Evolutionary conservation across 176 grass and related monocot genomes (phyloP), one percentile per base, ranked within the genome.

Genomic region (Oryza longistaminata): DNA sequence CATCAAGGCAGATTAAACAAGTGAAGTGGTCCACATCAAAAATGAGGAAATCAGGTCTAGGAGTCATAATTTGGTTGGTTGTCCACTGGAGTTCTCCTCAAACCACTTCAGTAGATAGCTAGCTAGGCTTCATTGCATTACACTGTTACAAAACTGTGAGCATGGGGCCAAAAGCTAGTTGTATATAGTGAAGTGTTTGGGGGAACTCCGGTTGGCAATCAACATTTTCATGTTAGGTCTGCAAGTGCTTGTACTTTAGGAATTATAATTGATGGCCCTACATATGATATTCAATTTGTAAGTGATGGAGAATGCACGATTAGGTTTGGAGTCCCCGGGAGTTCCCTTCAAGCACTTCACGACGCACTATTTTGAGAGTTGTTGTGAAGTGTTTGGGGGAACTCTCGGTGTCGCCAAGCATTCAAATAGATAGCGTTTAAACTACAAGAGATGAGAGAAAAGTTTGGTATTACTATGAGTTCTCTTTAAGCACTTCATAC

Each of bases 271-370:
- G 5, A n/a, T 60, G 12, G 3, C 21, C 46, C 66, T 60, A 48
- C 55, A 64, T 70, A 70, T 50, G 76, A 49, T 21, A 67, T 68
- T 11, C 37, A 22, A 73, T 21, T 37, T 12, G 19, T 70, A 64
- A 48, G 43, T 26, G 16, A 29, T 12, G 40, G 6, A 29, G 6
- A 76, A 81, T 31, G 29, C 29, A 31, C 7, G 52, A 68, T 37
- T 39, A 58, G 39, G 91, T 93, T 91, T 77, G 70, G 65, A 81
- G 22, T 75, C 82, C 2, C 68, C 22, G 0, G 81, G 70, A 76
- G 82, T 93, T 96, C 75, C 73, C 74, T 76, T 25, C 75, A 85
- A 90, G 12, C 83, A 92, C 90, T 95, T 89, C 77, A 79, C 16
- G 0, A 68, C 4, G 0, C 19, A 11, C 7, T 1, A 0, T 16